Conservation (phyloP, 768 basidiomycete genomes). For the Amanita fuliginea region DNA sequence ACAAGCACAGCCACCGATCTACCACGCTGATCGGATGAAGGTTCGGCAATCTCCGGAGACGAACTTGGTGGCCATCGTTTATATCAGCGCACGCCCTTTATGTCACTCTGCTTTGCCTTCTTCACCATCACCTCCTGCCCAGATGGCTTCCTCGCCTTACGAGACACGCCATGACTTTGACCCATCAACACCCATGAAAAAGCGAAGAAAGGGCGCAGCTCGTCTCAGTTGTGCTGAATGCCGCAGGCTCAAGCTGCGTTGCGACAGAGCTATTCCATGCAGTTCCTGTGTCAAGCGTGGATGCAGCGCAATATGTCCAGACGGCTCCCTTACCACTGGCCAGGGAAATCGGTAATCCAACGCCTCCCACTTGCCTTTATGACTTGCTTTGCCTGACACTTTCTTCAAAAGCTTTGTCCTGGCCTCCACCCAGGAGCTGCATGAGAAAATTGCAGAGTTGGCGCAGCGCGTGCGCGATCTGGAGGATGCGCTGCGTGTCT, state of each 20-base stretch:
- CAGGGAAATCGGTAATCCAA: conserved; percentile 59
- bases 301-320: conserved; percentile 75
- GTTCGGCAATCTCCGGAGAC: conserved; percentile 2
- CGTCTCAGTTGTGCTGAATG: conserved; percentile 76
- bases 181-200: conserved; percentile 23
- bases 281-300: conserved; percentile 74
- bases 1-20: conserved; percentile 5
- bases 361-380: not conserved
- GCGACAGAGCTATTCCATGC: conserved; percentile 70
- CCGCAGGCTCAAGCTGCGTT: conserved; percentile 60
- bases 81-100: conserved; percentile 1
- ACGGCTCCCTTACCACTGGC: conserved; percentile 72
- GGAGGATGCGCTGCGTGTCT: conserved; percentile 55
- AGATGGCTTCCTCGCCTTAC: conserved; percentile 25
- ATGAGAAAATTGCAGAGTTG: conserved; percentile 72
- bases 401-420: conserved; percentile 47
- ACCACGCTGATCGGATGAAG: conserved; percentile 3
- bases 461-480: conserved; percentile 65
- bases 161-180: conserved; percentile 17
- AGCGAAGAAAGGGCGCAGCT: conserved; percentile 61
- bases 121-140: conserved; percentile 14
- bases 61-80: conserved; percentile 1
- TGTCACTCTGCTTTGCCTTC: conserved; percentile 9
- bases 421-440: conserved; percentile 70
- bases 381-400: too few relatives aligned